Percentiles rank a stretch among this genome's conserved stretches.
Evolutionary conservation across 208 protist species (phyloP).

Genomic region (Blastocrithidia nonstop): DNA sequence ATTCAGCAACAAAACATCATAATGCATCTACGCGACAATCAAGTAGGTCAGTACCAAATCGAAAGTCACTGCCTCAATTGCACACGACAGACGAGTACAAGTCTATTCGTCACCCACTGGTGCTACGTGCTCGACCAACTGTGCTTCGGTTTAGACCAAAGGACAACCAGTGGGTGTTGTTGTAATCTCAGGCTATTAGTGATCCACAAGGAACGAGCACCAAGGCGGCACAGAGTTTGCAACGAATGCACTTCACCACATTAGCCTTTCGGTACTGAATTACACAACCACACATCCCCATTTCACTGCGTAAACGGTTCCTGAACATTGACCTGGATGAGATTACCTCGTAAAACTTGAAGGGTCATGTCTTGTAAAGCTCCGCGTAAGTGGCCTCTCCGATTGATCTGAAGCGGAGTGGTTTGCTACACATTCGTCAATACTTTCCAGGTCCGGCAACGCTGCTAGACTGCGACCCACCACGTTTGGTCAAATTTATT

Average conservation of each 20-base stretch:
- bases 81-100: background rate
- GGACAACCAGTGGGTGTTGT: slow-evolving; percentile 83
- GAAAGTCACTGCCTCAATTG: background rate
- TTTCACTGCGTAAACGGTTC: slow-evolving; percentile 73
- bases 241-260: slow-evolving; percentile 66
- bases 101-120: slow-evolving; percentile 5
- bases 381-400: slow-evolving; percentile 38
- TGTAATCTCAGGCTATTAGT: slow-evolving; percentile 49
- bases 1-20: background rate
- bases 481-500: slow-evolving; percentile 68
- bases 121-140: slow-evolving; percentile 46
- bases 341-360: slow-evolving; percentile 36
- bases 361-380: slow-evolving; percentile 23
- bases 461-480: slow-evolving; percentile 73
- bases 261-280: slow-evolving; percentile 59
- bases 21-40: background rate
- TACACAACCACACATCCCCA: slow-evolving; percentile 73
- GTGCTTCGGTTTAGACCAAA: slow-evolving; percentile 72
- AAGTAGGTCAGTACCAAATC: background rate
- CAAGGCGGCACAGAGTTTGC: slow-evolving; percentile 33
- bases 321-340: slow-evolving; percentile 51
- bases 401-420: slow-evolving; percentile 80
- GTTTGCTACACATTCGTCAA: slow-evolving; percentile 80
- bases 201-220: slow-evolving; percentile 48
- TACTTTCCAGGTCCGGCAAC: slow-evolving; percentile 73